Evolutionary conservation across 495 filamentous ascomycete genomes (phyloP).

Genomic region (Trypethelium eluteriae): DNA sequence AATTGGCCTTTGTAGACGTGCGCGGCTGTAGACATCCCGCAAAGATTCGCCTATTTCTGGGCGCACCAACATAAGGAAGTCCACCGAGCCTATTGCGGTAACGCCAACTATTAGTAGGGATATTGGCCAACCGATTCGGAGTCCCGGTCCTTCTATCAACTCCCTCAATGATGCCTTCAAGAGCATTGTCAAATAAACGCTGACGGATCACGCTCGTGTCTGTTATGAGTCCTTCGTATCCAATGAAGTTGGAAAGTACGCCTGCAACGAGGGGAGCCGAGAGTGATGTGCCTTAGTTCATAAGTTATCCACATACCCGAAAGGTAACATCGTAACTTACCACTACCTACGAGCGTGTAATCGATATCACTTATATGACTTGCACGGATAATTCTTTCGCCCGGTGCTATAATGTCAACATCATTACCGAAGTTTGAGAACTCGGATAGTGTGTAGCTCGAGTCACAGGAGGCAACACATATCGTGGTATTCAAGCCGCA

Average conservation of each 20-base stretch:
- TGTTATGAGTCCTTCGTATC: background rate
- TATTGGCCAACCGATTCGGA: constrained; percentile 4
- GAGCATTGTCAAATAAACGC: background rate
- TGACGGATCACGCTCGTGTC: background rate
- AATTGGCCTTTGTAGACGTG: too few species aligned
- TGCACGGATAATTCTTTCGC: background rate
- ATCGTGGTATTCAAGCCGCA: background rate
- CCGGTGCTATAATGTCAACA: background rate
- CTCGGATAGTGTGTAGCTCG: background rate
- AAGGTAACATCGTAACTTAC: background rate
- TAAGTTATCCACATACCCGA: background rate
- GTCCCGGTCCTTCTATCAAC: background rate
- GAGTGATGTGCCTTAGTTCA: background rate
- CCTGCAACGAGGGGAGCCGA: background rate
- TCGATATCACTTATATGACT: background rate
- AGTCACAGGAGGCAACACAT: background rate
- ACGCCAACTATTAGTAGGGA: too few species aligned
- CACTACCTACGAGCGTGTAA: background rate
- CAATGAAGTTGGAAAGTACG: background rate
- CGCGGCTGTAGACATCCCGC: too few species aligned
- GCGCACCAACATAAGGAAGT: too few species aligned
- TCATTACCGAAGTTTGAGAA: background rate
- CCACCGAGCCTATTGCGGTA: too few species aligned
- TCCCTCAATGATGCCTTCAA: background rate
- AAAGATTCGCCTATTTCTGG: too few species aligned